phyloP scores from a whole-genome alignment of 805 yeast species.

The Tetrapisispora phaffii region DNA sequence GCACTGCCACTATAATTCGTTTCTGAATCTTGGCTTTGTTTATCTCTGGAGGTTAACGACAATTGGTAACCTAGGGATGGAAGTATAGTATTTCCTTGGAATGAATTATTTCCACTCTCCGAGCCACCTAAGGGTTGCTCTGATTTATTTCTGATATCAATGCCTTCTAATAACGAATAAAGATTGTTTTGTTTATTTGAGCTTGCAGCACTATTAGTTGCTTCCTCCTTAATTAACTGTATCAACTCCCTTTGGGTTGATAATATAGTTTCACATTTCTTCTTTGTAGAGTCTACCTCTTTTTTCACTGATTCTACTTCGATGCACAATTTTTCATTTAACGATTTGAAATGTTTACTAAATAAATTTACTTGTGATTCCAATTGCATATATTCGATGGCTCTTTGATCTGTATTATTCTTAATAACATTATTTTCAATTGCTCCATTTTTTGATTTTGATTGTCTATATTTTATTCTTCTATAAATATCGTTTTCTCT shows the following conservation, averaged over 20 bases:
- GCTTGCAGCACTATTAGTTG: neutral
- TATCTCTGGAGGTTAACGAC: neutral
- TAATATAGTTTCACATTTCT: neutral
- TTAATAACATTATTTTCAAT: neutral
- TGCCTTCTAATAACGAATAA: neutral
- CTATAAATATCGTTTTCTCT: neutral
- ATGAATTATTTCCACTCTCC: neutral
- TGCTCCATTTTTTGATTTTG: neutral
- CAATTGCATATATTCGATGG: neutral
- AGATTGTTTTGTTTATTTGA: neutral
- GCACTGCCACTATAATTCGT: neutral
- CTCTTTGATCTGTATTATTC: too few species aligned
- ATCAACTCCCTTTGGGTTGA: neutral
- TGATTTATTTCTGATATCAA: neutral
- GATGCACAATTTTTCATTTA: neutral
- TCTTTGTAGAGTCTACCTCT: neutral
- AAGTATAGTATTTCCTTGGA: neutral
- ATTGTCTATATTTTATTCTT: neutral
- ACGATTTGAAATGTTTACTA: neutral
- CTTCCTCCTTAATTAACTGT: neutral
- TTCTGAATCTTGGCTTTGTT: neutral
- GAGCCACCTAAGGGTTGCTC: neutral
- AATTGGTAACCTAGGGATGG: conserved; percentile 3
- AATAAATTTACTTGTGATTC: neutral
- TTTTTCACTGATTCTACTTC: neutral